Evolutionary conservation across 768 basidiomycete species (phyloP).

Genomic region (Calocera viscosa): DNA sequence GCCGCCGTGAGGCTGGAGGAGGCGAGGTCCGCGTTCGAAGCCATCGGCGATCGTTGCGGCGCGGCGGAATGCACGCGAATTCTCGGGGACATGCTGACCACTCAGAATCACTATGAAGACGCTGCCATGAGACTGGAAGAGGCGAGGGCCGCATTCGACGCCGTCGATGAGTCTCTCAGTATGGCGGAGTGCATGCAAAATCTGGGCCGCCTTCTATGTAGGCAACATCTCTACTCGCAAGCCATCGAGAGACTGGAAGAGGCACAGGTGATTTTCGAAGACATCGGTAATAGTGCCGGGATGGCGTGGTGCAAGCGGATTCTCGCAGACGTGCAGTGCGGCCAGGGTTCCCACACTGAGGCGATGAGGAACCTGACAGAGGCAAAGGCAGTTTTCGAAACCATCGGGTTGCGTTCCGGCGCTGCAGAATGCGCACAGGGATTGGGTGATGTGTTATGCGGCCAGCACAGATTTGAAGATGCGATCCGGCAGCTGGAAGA

Average conservation of each 20-base stretch:
- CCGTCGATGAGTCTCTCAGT: no score
- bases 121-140: no score
- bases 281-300: background rate
- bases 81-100: no score
- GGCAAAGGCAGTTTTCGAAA: background rate
- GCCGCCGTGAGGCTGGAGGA: background rate
- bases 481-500: no score
- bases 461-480: background rate
- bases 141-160: no score
- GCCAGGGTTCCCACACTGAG: background rate
- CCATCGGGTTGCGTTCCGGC: background rate
- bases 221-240: background rate
- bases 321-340: background rate
- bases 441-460: background rate
- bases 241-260: background rate
- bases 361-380: background rate
- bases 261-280: background rate
- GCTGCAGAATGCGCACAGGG: no score
- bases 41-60: background rate
- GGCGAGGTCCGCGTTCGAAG: background rate
- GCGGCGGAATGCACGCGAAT: background rate
- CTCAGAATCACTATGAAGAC: no score
- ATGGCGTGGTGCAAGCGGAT: background rate
- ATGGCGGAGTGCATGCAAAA: background rate
- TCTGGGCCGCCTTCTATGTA: background rate